Percentiles rank a stretch among this genome's conserved stretches.
Evolutionary conservation across 2,329 filamentous ascomycete genomes (phyloP).

Genomic region (Talaromyces sp.): DNA sequence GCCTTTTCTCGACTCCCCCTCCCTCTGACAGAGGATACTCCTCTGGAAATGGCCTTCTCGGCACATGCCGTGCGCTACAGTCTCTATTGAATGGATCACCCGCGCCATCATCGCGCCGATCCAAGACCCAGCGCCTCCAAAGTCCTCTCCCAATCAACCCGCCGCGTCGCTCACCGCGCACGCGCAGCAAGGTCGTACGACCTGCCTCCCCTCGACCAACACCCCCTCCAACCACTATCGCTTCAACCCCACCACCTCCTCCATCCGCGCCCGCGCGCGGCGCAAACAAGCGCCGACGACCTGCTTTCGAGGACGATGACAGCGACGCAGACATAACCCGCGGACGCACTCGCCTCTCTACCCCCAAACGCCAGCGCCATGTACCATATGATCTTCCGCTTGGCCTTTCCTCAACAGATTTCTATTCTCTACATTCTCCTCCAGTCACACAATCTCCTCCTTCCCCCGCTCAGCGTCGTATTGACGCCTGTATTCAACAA

Average conservation of each 20-base stretch:
- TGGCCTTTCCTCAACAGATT: conserved; percentile 47
- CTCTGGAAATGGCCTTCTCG: conserved; percentile 42
- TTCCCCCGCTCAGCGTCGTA: conserved; percentile 23
- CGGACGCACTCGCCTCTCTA: conserved; percentile 36
- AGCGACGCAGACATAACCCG: conserved; percentile 15
- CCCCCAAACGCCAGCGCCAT: conserved; percentile 49
- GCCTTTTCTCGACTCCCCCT: conserved; percentile 43
- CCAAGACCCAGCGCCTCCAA: conserved; percentile 42
- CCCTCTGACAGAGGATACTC: conserved; percentile 39
- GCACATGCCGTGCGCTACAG: conserved; percentile 47
- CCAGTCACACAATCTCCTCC: conserved; percentile 37
- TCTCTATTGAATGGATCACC: conserved; percentile 46
- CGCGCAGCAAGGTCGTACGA: conserved; percentile 32
- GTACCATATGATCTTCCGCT: conserved; percentile 48
- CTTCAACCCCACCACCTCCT: conserved; percentile 23
- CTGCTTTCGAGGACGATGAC: conserved; percentile 28
- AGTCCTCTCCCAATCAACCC: conserved; percentile 41
- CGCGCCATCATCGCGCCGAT: conserved; percentile 37
- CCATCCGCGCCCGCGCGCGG: conserved; percentile 35
- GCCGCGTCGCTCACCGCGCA: conserved; percentile 30
- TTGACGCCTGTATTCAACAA: conserved; percentile 10
- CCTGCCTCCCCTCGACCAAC: conserved; percentile 24
- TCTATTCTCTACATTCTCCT: conserved; percentile 44
- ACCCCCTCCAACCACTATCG: conserved; percentile 19
- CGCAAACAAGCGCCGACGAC: conserved; percentile 45